Evolutionary conservation across 257 asterid species (phyloP), one percentile per base, ranked within the genome.

Genomic region (Solanum habrochaites): DNA sequence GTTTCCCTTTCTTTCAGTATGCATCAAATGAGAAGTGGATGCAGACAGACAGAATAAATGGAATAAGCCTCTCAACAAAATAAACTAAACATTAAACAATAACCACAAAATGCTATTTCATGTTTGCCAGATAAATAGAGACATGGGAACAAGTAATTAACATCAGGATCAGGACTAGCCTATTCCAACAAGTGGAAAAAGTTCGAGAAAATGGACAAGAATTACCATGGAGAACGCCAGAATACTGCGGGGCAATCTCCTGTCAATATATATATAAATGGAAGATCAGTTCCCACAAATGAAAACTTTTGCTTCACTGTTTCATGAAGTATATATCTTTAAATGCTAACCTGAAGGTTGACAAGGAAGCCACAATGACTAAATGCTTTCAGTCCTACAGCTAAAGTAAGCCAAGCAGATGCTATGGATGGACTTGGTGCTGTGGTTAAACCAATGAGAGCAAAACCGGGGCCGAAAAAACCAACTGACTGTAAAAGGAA

Each of bases 341-440:
- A 87, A 87, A 71, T 84, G 90, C 86, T 84, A 86, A 95, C 99
- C 98, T 97, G 99, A 90, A 95, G 92, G 91, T 97, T 97, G 72
- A 97, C 99, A 85, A 97, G 99, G 93, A 97, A 97, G 86, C 99
- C 99, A 89, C 95, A 93, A 86, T 97, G 99, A 87, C 99, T 95
- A 88, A 97, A 97, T 29, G 99, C 92, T 92, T 97, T 97, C 89
- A 97, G 93, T 85, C 98, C 98, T 85, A 97, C 99, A 88, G 99
- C 99, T 86, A 94, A 42, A 82, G 99, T 95, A 86, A 95, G 97
- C 99, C 99, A 97, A 40, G 95, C 98, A 90, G 99, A 95, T 88
- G 99, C 99, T 40, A 88, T 40, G 82, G 86, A 86, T 75, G 99
- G 98, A 89, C 70, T 97, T 94, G 87, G 93, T 43, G 98, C 98